A percentile compares a stretch with the other conserved stretches of the same genome.
Evolutionary conservation across 1,284 basidiomycete species (phyloP).

Genomic region (Cutaneotrichosporon cavernicola): DNA sequence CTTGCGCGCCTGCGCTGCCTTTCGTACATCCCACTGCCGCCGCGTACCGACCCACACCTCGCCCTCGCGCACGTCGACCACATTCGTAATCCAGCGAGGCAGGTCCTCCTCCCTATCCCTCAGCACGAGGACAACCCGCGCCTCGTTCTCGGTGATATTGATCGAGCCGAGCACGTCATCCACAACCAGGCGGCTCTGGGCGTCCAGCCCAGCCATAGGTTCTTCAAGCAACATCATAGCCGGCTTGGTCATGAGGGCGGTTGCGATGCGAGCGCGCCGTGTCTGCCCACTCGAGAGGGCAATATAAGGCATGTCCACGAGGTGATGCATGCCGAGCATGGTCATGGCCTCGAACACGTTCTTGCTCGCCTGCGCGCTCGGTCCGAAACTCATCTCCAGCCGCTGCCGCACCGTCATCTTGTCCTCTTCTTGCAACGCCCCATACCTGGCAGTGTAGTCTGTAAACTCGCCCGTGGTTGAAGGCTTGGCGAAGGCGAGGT

Average conservation of each 20-base stretch:
- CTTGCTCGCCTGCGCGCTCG: conserved; percentile 51
- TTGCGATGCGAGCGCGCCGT: conserved; percentile 76
- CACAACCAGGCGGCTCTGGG: conserved; percentile 44
- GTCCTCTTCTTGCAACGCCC: conserved; percentile 78
- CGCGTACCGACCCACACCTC: conserved; percentile 7
- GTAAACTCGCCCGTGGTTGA: conserved; percentile 72
- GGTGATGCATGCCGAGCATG: conserved; percentile 60
- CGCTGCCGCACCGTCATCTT: conserved; percentile 53
- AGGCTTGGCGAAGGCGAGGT: conserved; percentile 73
- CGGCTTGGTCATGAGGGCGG: conserved; percentile 69
- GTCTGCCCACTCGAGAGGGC: conserved; percentile 91
- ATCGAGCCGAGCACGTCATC: conserved; percentile 42
- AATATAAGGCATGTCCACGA: conserved; percentile 77
- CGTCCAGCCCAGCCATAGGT: conserved; percentile 58
- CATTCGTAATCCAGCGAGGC: conserved; percentile 74
- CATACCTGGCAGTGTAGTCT: conserved; percentile 87
- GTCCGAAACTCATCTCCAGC: conserved; percentile 4
- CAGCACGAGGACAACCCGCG: conserved; percentile 71
- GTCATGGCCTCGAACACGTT: conserved; percentile 56
- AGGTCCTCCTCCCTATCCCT: conserved; percentile 71
- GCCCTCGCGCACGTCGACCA: conserved; percentile 54
- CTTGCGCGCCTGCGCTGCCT: not conserved
- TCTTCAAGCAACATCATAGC: conserved; percentile 78
- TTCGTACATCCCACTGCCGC: conserved; percentile 3
- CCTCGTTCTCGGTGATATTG: conserved; percentile 35